Percentiles rank a stretch among this genome's conserved stretches.
These are phyloP conservation scores for Lentinula guzmanii DNA, from an alignment of 768 basidiomycete species.

Conservation along the genomic window DNA sequence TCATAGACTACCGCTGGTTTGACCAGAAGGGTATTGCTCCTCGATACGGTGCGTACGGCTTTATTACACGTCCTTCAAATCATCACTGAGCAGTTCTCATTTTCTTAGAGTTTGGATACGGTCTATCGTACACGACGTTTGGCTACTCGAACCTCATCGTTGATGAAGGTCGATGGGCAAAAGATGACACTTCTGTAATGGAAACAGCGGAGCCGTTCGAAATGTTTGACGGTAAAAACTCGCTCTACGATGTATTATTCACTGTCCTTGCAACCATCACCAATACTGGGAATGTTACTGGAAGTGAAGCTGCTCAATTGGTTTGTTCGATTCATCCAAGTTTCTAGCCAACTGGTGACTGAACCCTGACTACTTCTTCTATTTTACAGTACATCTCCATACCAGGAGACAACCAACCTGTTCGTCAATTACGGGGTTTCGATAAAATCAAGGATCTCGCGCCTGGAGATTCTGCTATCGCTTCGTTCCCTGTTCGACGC, in stretches of 20 bases:
- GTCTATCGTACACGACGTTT: slow-evolving; percentile 46
- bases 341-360: neutral
- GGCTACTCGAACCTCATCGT: slow-evolving; percentile 27
- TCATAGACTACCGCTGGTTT: slow-evolving; percentile 9
- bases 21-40: slow-evolving; percentile 22
- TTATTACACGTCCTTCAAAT: slow-evolving; percentile 10
- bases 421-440: slow-evolving; percentile 20
- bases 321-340: slow-evolving; percentile 6
- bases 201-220: neutral
- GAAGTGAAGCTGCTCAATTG: slow-evolving; percentile 21
- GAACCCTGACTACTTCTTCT: neutral
- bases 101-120: slow-evolving; percentile 36
- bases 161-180: neutral
- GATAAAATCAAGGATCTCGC: slow-evolving; percentile 9
- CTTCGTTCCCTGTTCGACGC: slow-evolving; percentile 9
- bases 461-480: neutral
- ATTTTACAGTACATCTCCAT: slow-evolving; percentile 12
- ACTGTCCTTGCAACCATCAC: neutral
- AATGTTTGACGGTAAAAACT: neutral
- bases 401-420: slow-evolving; percentile 12
- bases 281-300: slow-evolving; percentile 14
- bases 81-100: neutral
- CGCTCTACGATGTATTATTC: slow-evolving; percentile 1
- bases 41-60: slow-evolving; percentile 22
- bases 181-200: neutral